A percentile compares a stretch with the other conserved stretches of the same genome.
Evolutionary conservation across 2,329 filamentous ascomycete species (phyloP).

Genomic region (Exophiala alcalophila): DNA sequence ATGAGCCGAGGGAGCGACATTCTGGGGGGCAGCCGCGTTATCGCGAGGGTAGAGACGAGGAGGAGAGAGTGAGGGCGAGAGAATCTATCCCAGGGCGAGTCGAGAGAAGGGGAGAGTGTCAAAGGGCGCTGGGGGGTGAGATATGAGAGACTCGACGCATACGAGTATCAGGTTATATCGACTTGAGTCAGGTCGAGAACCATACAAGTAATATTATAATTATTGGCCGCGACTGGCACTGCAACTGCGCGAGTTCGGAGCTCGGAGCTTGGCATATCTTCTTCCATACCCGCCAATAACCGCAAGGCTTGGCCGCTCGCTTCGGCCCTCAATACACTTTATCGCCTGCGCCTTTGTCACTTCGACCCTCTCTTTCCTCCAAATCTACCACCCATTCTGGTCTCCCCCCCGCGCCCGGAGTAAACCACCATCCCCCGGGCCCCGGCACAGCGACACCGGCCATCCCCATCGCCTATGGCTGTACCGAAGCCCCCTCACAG

Average conservation of each 20-base stretch:
- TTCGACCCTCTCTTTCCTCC: no score
- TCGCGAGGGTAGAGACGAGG: not conserved
- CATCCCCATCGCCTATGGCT: not conserved
- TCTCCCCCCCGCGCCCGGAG: no score
- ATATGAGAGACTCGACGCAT: no score
- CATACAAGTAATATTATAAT: not conserved
- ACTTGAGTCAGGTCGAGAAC: no score
- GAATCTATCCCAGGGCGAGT: not conserved
- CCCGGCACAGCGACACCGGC: constrained; percentile 3
- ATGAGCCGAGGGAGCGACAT: constrained; percentile 29
- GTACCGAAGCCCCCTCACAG: not conserved
- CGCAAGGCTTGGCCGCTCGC: no score
- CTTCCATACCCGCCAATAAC: constrained; percentile 1
- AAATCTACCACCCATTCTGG: no score
- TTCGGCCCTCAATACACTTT: no score
- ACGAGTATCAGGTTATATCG: no score
- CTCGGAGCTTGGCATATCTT: constrained; percentile 8
- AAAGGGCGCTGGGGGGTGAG: constrained; percentile 4
- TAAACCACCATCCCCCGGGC: not conserved
- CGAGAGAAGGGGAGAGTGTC: not conserved
- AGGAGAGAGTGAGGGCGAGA: not conserved
- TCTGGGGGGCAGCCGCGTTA: no score
- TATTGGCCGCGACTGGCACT: constrained; percentile 1
- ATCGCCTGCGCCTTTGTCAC: constrained; percentile 2
- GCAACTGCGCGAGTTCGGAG: no score